Percentiles rank a stretch among this genome's conserved stretches.
Evolutionary conservation across 2,329 filamentous ascomycete genomes (phyloP).

Genomic region (Colletotrichum sidae): DNA sequence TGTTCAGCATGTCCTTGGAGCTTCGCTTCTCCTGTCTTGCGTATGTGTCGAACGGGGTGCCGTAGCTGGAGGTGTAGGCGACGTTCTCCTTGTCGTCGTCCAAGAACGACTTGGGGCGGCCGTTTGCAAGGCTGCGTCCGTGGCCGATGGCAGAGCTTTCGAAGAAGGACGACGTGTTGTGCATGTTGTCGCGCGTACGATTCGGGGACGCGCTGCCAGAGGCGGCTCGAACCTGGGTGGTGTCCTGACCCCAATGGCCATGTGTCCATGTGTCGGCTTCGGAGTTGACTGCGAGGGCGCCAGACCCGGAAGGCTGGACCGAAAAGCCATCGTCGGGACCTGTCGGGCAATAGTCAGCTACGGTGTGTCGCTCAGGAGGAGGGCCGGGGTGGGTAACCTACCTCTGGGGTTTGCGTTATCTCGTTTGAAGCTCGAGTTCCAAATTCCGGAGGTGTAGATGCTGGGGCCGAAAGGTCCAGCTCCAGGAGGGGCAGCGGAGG

Average conservation of each 20-base stretch:
- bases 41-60: constrained; percentile 32
- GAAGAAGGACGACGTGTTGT: constrained; percentile 59
- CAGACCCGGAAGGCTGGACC: constrained; percentile 71
- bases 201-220: constrained; percentile 70
- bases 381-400: constrained; percentile 47
- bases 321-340: constrained; percentile 29
- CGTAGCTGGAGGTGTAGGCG: constrained; percentile 43
- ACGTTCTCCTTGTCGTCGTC: constrained; percentile 52
- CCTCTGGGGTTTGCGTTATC: constrained; percentile 57
- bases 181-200: constrained; percentile 62
- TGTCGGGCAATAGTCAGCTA: constrained; percentile 40
- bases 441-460: constrained; percentile 52
- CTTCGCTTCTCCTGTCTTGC: constrained; percentile 45
- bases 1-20: constrained; percentile 52
- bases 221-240: constrained; percentile 54
- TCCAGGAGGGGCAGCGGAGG: constrained; percentile 49
- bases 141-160: constrained; percentile 60
- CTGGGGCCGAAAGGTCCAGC: constrained; percentile 44
- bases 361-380: constrained; percentile 38
- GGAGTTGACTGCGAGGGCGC: constrained; percentile 75
- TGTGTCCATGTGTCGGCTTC: constrained; percentile 74
- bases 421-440: constrained; percentile 52
- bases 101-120: constrained; percentile 49
- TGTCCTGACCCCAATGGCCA: constrained; percentile 70
- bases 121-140: constrained; percentile 45